Percentiles rank a stretch among this genome's conserved stretches.
phyloP scores from a whole-genome alignment of 768 basidiomycete genomes.

The Kwoniella bestiolae region DNA sequence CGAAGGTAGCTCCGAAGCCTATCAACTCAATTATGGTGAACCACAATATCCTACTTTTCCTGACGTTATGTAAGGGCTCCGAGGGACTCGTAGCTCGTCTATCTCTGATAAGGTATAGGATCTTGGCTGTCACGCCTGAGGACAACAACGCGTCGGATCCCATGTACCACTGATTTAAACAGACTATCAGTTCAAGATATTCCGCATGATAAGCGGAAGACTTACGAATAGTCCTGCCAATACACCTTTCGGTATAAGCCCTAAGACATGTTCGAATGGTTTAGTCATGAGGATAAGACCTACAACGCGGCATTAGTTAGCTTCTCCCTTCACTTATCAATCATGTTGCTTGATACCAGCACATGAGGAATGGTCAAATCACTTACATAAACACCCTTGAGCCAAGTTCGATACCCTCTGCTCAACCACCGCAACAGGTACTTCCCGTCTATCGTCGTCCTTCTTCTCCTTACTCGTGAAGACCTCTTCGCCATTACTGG shows the following conservation, averaged over 20 bases:
- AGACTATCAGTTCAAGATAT: conserved; percentile 30
- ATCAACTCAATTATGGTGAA: conserved; percentile 76
- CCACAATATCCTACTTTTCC: conserved; percentile 71
- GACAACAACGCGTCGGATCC: conserved; percentile 77
- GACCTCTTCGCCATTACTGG: neutral
- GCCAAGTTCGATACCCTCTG: conserved; percentile 90
- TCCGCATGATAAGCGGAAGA: neutral
- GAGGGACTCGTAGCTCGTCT: conserved; percentile 63
- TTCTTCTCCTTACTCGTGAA: conserved; percentile 20
- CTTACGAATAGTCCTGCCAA: conserved; percentile 83
- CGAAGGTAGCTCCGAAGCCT: conserved; percentile 86
- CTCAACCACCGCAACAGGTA: conserved; percentile 73
- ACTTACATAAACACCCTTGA: conserved; percentile 71
- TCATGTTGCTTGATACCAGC: no score
- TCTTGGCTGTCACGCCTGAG: conserved; percentile 80
- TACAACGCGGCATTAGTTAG: conserved; percentile 15
- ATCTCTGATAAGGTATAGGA: conserved; percentile 80
- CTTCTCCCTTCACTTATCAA: no score
- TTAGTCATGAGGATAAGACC: conserved; percentile 74
- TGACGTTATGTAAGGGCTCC: conserved; percentile 77
- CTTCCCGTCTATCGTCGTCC: conserved; percentile 45
- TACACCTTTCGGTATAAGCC: conserved; percentile 73
- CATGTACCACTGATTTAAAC: conserved; percentile 74
- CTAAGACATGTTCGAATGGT: conserved; percentile 79
- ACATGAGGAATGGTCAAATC: no score